Conservation (phyloP, 345 rosid genomes). For the Eucalyptus curtisii region DNA sequence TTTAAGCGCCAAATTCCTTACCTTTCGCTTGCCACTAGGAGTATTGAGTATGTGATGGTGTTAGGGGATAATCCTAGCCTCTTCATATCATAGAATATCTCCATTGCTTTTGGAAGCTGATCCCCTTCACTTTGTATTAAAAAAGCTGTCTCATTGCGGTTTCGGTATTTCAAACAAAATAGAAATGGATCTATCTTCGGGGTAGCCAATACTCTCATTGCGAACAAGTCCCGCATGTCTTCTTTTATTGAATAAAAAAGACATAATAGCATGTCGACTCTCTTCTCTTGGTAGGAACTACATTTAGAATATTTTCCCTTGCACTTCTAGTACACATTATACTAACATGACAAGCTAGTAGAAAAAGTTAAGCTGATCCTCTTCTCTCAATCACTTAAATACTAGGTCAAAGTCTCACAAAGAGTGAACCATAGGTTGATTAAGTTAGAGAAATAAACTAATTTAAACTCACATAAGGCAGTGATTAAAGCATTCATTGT, state of each 20-base stretch:
- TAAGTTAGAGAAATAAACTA: neutral
- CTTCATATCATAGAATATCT: slow-evolving; percentile 63
- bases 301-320: neutral
- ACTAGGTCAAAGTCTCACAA: neutral
- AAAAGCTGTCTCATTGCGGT: neutral
- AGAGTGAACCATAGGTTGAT: neutral
- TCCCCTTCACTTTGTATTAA: slow-evolving; percentile 67
- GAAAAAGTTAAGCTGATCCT: neutral
- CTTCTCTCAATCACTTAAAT: neutral
- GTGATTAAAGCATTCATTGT: slow-evolving; percentile 50
- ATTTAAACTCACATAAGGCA: no score
- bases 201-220: neutral
- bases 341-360: neutral
- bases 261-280: neutral
- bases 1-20: slow-evolving; percentile 4
- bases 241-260: neutral
- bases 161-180: neutral
- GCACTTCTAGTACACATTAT: neutral
- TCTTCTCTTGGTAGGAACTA: neutral
- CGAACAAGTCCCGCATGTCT: neutral
- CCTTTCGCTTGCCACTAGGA: slow-evolving; percentile 78
- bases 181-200: neutral
- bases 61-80: slow-evolving; percentile 46
- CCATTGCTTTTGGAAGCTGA: slow-evolving; percentile 71
- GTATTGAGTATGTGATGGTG: slow-evolving; percentile 69